phyloP scores from a whole-genome alignment of 1,284 basidiomycete genomes.

The Spongispora temasekensis region DNA sequence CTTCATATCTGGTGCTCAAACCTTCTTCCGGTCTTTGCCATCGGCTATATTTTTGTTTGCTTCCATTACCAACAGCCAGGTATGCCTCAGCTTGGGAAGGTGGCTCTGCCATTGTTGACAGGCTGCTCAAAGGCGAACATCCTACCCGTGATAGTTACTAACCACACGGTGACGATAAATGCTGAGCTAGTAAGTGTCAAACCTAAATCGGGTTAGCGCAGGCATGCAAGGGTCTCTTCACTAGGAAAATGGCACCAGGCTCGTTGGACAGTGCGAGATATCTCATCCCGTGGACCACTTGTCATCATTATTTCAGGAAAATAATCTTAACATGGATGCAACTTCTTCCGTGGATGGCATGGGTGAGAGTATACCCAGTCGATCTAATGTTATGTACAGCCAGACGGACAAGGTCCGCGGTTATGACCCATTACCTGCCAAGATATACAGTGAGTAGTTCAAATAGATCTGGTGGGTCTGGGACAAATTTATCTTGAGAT shows the following conservation, averaged over 20 bases:
- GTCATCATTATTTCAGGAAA: conserved; percentile 35
- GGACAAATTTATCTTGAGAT: conserved; percentile 11
- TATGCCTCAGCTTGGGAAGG: conserved; percentile 25
- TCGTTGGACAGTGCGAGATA: conserved; percentile 97
- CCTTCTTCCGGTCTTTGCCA: conserved; percentile 86
- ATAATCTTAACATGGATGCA: conserved; percentile 30
- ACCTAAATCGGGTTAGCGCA: conserved; percentile 8
- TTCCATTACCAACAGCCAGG: conserved; percentile 81
- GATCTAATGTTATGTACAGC: conserved; percentile 70
- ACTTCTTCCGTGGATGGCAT: conserved; percentile 53
- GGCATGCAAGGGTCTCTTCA: conserved; percentile 5
- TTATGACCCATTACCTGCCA: conserved; percentile 62
- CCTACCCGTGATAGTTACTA: conserved; percentile 91
- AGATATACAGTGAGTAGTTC: conserved; percentile 61
- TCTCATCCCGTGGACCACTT: conserved; percentile 76
- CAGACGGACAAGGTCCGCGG: conserved; percentile 50
- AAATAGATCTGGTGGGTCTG: conserved; percentile 11
- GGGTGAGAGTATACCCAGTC: conserved; percentile 46
- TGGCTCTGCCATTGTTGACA: conserved; percentile 17
- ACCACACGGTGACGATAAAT: conserved; percentile 97
- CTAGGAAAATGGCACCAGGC: conserved; percentile 74
- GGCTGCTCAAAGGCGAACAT: conserved; percentile 61
- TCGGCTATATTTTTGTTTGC: conserved; percentile 96
- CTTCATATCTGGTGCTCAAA: conserved; percentile 83
- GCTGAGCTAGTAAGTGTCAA: conserved; percentile 73